These are phyloP conservation scores for Tylopilus sp. DNA, from an alignment of 768 basidiomycete species.

Conservation along the genomic window DNA sequence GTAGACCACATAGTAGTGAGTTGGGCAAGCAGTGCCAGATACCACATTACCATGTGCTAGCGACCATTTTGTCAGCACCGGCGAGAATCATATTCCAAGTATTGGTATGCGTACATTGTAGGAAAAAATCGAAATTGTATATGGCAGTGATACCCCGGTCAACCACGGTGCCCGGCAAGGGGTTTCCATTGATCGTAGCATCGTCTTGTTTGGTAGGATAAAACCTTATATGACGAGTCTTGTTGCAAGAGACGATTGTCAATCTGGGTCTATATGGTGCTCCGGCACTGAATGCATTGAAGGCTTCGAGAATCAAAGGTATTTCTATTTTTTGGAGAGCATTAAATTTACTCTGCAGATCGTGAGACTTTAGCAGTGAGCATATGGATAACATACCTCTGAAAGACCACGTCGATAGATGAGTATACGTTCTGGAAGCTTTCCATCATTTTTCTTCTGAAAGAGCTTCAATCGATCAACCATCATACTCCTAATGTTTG, in stretches of 20 bases:
- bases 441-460: conserved; percentile 31
- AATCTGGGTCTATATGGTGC: conserved; percentile 43
- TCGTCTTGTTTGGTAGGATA: conserved; percentile 44
- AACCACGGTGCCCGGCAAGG: conserved; percentile 51
- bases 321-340: conserved; percentile 43
- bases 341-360: conserved; percentile 44
- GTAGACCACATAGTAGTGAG: conserved; percentile 54
- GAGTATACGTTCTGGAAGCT: conserved; percentile 43
- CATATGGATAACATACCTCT: conserved; percentile 43
- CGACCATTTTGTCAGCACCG: no score
- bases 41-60: conserved; percentile 46
- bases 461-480: conserved; percentile 42
- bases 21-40: conserved; percentile 47
- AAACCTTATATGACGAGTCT: conserved; percentile 57
- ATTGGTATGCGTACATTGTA: conserved; percentile 47
- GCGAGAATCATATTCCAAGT: no score
- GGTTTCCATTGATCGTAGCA: conserved; percentile 48
- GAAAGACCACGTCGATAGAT: conserved; percentile 75
- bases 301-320: conserved; percentile 42
- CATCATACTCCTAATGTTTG: conserved; percentile 48
- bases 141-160: conserved; percentile 53
- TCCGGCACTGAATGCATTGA: conserved; percentile 36
- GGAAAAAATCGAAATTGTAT: conserved; percentile 54
- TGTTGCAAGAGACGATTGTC: conserved; percentile 54
- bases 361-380: conserved; percentile 10